Conservation (phyloP, 371 early-diverging fungal species). For the Zopfochytrium polystomum region DNA sequence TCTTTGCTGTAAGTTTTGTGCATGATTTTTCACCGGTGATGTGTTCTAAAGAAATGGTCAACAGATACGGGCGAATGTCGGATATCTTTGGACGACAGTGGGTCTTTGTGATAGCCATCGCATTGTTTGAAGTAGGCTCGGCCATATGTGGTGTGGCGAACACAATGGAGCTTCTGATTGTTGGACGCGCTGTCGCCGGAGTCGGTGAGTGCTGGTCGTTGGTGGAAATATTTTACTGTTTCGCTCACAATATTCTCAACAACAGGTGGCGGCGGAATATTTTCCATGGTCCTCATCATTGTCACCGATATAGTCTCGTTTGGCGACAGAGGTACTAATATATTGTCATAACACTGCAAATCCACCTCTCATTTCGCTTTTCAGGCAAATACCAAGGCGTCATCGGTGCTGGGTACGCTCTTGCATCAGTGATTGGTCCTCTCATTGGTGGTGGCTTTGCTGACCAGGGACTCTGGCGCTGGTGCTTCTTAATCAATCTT, state of each 20-base stretch:
- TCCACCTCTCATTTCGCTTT: neutral
- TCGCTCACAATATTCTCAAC: too few species aligned
- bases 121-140: constrained; percentile 61
- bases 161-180: constrained; percentile 66
- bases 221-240: too few species aligned
- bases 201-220: too few species aligned
- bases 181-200: constrained; percentile 59
- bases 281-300: constrained; percentile 19
- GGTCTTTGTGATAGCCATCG: constrained; percentile 54
- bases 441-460: constrained; percentile 42
- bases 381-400: constrained; percentile 24
- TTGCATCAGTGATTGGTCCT: constrained; percentile 36
- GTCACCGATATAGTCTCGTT: constrained; percentile 26
- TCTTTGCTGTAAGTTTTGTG: neutral
- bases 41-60: constrained; percentile 21
- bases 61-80: neutral
- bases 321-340: constrained; percentile 18
- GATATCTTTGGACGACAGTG: constrained; percentile 72
- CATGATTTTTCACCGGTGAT: constrained; percentile 5
- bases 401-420: constrained; percentile 22
- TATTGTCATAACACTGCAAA: too few species aligned
- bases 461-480: constrained; percentile 38
- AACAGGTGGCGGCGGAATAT: constrained; percentile 29
- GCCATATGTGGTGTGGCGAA: constrained; percentile 55
- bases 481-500: constrained; percentile 49